Percentiles rank a stretch among this genome's conserved stretches.
Conservation (phyloP, 192 early-diverging fungal species). For the Paraglomus brasilianum region DNA sequence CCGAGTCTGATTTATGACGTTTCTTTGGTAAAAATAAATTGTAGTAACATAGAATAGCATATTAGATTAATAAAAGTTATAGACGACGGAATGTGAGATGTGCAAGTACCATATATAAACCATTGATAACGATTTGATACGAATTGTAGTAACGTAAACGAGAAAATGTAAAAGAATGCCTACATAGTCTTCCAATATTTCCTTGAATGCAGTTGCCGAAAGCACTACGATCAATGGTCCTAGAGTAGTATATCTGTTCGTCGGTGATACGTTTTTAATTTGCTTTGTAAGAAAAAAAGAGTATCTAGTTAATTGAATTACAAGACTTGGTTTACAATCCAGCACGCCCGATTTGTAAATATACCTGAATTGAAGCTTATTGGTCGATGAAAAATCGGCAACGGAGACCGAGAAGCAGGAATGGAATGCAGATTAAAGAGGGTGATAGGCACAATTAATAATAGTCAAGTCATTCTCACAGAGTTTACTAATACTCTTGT, state of each 20-base stretch:
- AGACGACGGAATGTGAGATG: neutral
- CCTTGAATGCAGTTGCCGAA: slow-evolving; percentile 88
- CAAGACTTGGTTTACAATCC: too few species aligned
- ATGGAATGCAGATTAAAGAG: too few species aligned
- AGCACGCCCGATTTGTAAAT: too few species aligned
- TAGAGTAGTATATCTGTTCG: slow-evolving; percentile 84
- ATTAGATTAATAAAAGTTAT: neutral
- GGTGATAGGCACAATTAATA: too few species aligned
- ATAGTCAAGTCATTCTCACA: too few species aligned
- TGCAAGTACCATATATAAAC: neutral
- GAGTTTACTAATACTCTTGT: too few species aligned
- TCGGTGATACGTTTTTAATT: slow-evolving; percentile 92
- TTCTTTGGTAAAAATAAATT: too few species aligned
- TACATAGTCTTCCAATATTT: slow-evolving; percentile 87
- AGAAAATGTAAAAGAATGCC: slow-evolving; percentile 14
- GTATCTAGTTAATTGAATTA: too few species aligned
- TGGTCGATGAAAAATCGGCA: too few species aligned
- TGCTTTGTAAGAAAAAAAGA: slow-evolving; percentile 57
- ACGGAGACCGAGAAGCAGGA: neutral
- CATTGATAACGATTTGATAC: neutral
- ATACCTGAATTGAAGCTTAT: too few species aligned
- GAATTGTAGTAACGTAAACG: neutral
- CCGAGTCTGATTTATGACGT: slow-evolving; percentile 72
- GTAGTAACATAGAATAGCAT: too few species aligned
- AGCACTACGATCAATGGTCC: slow-evolving; percentile 83